Percentiles rank a stretch among this genome's conserved stretches.
Evolutionary conservation across 2,329 filamentous ascomycete species (phyloP).

Genomic region (Eutypella sp.): DNA sequence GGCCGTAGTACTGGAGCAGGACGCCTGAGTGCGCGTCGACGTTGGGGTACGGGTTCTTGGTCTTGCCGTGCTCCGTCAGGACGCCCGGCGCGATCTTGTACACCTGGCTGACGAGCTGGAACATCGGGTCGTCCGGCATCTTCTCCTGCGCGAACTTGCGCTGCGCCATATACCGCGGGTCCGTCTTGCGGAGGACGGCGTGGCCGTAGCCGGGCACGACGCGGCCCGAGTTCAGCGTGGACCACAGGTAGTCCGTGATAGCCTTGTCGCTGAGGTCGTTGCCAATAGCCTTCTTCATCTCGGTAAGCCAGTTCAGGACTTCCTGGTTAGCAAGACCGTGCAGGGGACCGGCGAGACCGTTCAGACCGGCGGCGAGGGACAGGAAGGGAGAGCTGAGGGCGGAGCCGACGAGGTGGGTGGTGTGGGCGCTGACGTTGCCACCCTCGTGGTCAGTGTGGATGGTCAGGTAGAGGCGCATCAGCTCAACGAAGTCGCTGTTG

Average conservation of each 20-base stretch:
- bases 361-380: constrained; percentile 91
- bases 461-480: constrained; percentile 98
- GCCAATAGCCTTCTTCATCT: constrained; percentile 96
- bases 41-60: constrained; percentile 99
- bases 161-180: constrained; percentile 97
- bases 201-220: constrained; percentile 98
- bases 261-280: constrained; percentile 93
- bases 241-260: constrained; percentile 99
- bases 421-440: constrained; percentile 97
- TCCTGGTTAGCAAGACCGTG: constrained; percentile 99
- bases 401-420: constrained; percentile 94
- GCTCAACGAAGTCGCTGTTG: constrained; percentile 95
- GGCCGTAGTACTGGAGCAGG: constrained; percentile 97
- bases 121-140: constrained; percentile 96
- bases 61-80: constrained; percentile 99
- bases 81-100: constrained; percentile 99
- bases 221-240: constrained; percentile 89
- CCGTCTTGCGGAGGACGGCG: constrained; percentile 98
- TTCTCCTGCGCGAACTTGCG: constrained; percentile 92
- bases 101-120: constrained; percentile 99
- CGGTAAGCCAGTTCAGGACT: constrained; percentile 96
- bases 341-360: constrained; percentile 95
- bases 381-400: constrained; percentile 97
- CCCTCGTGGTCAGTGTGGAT: constrained; percentile 99
- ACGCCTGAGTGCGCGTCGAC: constrained; percentile 99